Base-by-base conservation (phyloP, 345 rosid genomes). In the Clausena lansium region DNA sequence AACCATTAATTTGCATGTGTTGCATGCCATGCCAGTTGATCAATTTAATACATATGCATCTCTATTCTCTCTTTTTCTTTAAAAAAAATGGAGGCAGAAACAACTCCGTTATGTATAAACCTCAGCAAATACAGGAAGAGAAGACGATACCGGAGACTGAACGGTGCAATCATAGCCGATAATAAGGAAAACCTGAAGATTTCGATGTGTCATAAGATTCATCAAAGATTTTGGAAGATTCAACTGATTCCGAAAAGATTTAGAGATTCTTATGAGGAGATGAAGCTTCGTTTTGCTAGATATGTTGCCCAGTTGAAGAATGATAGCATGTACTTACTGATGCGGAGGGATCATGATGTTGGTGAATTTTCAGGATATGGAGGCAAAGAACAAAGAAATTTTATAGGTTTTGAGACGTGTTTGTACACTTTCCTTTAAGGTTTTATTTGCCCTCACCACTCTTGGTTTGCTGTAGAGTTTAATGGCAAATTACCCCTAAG, bases 181-280 rank as follows among this genome's bases (percentile, higher is more conserved):
- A 7, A 32, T 54, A 73, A 60, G 57, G 68, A 28, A 25, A 61
- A 28, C 32, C 41, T 60, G 68, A 41, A 41, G 41, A 54, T 28
- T 70, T 50, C 60, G 1, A 3, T 4, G 6, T 30, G 35, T 50
- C 38, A 50, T 28, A 50, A 30, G 76, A 60, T 45, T 64, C 78
- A 13, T 50, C 28, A 13, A 4, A 64, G 47, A 13, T 64, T 47
- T 22, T 17, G 69, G 74, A 69, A 58, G 68, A 68, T 57, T 20
- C 7, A 33, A 28, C 25, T 39, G 55, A 65, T 67, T 2, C 54
- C 79, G 15, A 68, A 20, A 35, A 69, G 65, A 69, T 38, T 58
- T n/a, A 20, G 74, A 69, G 74, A 77, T 67, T 67, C 67, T 57
- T 77, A 77, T 2, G 79, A 68, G 20, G 74, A 58, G 10, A 68